Evolutionary conservation across 1,139 yeast species (phyloP).

Genomic region (Protomyces pachydermus): DNA sequence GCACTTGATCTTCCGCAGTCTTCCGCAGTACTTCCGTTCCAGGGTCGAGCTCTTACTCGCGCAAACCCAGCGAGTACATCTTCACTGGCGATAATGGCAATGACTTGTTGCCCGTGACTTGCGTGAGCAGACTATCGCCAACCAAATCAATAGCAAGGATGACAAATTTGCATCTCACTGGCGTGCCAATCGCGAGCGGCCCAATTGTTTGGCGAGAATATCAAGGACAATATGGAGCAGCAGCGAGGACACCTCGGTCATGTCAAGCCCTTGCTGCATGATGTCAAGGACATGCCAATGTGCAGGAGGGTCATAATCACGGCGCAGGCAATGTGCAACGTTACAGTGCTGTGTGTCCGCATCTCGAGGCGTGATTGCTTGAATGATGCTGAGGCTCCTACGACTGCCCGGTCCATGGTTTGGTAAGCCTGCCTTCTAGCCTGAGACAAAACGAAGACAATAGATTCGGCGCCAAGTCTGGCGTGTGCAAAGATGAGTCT

Average conservation of each 20-base stretch:
- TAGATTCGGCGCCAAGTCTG: conserved; percentile 9
- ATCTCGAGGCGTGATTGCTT: conserved; percentile 19
- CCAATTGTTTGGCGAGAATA: background rate
- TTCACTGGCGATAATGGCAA: conserved; percentile 22
- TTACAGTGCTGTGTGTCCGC: conserved; percentile 21
- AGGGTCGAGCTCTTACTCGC: conserved; percentile 1
- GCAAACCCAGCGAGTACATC: conserved; percentile 10
- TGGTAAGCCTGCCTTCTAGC: background rate
- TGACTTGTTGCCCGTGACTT: background rate
- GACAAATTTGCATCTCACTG: conserved; percentile 6
- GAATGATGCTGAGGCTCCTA: conserved; percentile 6
- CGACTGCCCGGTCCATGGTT: conserved; percentile 21
- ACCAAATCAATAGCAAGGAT: background rate
- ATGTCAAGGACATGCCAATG: conserved; percentile 7
- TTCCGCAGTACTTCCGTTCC: too few species aligned
- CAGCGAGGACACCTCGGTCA: conserved; percentile 6
- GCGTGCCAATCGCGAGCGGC: conserved; percentile 1
- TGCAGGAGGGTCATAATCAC: background rate
- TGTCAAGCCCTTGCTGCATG: background rate
- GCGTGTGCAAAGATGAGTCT: conserved; percentile 14
- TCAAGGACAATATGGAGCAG: conserved; percentile 12
- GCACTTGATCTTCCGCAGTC: too few species aligned
- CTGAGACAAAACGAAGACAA: too few species aligned
- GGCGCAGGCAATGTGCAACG: background rate
- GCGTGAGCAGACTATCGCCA: background rate